phyloP scores from a whole-genome alignment of 2,329 filamentous ascomycete genomes.

The Aspergillus sp. region DNA sequence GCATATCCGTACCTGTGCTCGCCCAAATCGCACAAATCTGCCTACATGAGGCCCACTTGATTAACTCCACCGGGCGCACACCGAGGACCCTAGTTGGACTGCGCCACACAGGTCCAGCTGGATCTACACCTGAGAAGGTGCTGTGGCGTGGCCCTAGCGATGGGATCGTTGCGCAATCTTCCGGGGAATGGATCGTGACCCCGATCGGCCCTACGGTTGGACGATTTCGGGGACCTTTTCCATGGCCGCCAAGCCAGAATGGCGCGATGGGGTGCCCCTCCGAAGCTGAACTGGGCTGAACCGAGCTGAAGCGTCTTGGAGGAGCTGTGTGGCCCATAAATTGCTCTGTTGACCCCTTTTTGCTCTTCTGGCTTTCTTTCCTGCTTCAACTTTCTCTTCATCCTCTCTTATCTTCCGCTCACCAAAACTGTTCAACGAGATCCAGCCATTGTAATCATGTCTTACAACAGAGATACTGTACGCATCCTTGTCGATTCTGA shows the following conservation, averaged over 20 bases:
- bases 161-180: not conserved
- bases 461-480: not conserved
- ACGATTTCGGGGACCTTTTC: not conserved
- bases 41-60: too few relatives aligned
- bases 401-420: not conserved
- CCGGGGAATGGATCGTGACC: not conserved
- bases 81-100: too few relatives aligned
- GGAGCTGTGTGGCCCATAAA: not conserved
- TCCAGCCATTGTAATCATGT: not conserved
- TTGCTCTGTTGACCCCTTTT: not conserved
- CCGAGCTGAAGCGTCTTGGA: not conserved
- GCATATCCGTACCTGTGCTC: too few relatives aligned
- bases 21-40: too few relatives aligned
- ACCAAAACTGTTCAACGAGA: too few relatives aligned
- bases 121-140: not conserved
- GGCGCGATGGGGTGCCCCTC: not conserved
- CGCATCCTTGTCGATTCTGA: not conserved
- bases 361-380: not conserved
- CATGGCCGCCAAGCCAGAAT: not conserved
- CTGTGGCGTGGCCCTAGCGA: too few relatives aligned
- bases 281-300: not conserved
- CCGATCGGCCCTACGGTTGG: not conserved
- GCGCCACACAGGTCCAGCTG: not conserved
- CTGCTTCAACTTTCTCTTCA: not conserved
- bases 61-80: too few relatives aligned